Percentiles rank a stretch among this genome's conserved stretches.
phyloP scores from a whole-genome alignment of 169 alveolate genomes.

The Plasmodium malariae region DNA sequence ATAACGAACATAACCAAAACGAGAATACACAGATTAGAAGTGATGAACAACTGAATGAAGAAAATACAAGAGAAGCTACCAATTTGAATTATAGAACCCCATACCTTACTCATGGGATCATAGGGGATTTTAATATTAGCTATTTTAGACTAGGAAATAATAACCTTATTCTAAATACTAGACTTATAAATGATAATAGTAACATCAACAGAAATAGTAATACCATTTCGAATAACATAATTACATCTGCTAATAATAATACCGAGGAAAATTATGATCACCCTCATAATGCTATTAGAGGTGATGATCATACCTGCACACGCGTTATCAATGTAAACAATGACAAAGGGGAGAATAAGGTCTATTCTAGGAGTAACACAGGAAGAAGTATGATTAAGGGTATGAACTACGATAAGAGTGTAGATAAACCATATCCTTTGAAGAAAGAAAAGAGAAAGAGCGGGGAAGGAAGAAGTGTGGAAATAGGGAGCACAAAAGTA shows the following conservation, averaged over 20 bases:
- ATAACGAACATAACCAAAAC: not conserved
- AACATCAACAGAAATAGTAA: not conserved
- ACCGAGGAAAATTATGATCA: not conserved
- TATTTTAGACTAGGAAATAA: constrained; percentile 1
- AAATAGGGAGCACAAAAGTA: not conserved
- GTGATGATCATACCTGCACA: too few relatives aligned
- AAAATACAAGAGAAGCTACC: not conserved
- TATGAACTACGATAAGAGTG: too few relatives aligned
- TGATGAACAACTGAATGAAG: not conserved
- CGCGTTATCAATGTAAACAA: too few relatives aligned
- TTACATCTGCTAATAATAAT: not conserved
- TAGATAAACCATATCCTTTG: too few relatives aligned
- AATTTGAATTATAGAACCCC: not conserved
- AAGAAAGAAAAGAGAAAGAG: too few relatives aligned
- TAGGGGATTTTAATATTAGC: constrained; percentile 18
- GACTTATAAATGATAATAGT: not conserved
- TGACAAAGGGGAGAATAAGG: too few relatives aligned
- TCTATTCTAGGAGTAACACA: too few relatives aligned
- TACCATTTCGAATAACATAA: not conserved
- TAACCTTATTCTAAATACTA: not conserved
- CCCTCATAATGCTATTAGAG: not conserved
- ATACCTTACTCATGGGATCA: not conserved
- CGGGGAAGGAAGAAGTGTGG: too few relatives aligned
- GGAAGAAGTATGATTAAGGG: too few relatives aligned
- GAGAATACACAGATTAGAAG: not conserved